These are phyloP conservation scores for Nicotiana sylvestris DNA, from an alignment of 257 asterid species.

Conservation along the genomic window DNA sequence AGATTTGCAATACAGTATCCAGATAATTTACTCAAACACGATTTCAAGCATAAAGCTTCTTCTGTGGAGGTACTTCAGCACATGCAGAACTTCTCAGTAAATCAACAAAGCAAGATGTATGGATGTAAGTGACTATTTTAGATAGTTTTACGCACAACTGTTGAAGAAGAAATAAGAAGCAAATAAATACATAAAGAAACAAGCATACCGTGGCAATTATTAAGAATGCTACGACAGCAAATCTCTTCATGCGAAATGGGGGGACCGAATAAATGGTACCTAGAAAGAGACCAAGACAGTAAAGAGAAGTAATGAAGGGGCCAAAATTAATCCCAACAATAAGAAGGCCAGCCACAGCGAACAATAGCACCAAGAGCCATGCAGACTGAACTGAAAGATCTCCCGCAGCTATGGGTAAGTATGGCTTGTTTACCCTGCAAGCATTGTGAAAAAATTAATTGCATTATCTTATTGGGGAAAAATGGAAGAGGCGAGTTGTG, in stretches of 20 bases:
- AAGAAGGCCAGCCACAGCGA: conserved; percentile 71
- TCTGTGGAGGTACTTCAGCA: conserved; percentile 2
- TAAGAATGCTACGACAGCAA: conserved; percentile 76
- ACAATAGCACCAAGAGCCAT: conserved; percentile 72
- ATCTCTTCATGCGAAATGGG: conserved; percentile 91
- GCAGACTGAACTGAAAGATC: conserved; percentile 87
- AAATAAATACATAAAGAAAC: background rate
- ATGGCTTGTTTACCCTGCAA: conserved; percentile 97
- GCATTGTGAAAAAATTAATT: background rate
- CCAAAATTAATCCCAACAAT: conserved; percentile 86
- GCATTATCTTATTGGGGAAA: background rate
- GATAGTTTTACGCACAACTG: background rate
- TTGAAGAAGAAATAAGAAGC: background rate
- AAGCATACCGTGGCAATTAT: conserved; percentile 86
- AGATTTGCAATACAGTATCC: background rate
- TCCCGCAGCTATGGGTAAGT: conserved; percentile 98
- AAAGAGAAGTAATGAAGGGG: conserved; percentile 80
- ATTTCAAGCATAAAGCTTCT: background rate
- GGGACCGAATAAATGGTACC: conserved; percentile 98
- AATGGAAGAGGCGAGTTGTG: background rate
- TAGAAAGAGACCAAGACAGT: conserved; percentile 86
- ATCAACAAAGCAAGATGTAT: background rate
- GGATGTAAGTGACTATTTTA: background rate
- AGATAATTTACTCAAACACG: background rate
- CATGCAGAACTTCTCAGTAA: background rate